Evolutionary conservation across 1,284 basidiomycete species (phyloP).

Genomic region (Taiwanofungus camphoratus): DNA sequence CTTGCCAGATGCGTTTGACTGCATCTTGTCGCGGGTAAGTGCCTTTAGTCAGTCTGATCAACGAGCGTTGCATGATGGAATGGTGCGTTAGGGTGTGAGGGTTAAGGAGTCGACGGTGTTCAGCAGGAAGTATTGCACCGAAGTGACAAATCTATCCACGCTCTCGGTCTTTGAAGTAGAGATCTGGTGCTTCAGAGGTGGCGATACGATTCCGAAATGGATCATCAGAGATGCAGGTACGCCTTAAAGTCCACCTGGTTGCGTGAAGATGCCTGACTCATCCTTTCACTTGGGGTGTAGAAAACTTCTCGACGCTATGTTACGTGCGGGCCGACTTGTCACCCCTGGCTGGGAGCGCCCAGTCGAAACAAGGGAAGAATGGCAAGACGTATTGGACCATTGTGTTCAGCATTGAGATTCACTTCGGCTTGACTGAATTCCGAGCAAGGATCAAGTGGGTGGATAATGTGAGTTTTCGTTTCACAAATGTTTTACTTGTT

Average conservation of each 20-base stretch:
- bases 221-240: constrained; percentile 57
- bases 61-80: neutral
- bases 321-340: constrained; percentile 72
- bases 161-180: constrained; percentile 76
- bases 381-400: constrained; percentile 76
- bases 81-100: constrained; percentile 49
- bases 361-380: constrained; percentile 54
- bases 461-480: constrained; percentile 50
- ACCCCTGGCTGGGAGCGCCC: constrained; percentile 59
- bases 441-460: constrained; percentile 76
- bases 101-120: constrained; percentile 78
- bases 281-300: constrained; percentile 26
- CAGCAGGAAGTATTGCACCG: constrained; percentile 73
- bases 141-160: constrained; percentile 66
- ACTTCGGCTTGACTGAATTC: constrained; percentile 76
- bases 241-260: constrained; percentile 13
- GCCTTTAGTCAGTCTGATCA: neutral
- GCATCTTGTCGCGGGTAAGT: constrained; percentile 62
- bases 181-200: constrained; percentile 74
- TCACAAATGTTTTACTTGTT: constrained; percentile 1
- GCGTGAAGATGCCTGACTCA: neutral
- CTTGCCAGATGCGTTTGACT: constrained; percentile 74
- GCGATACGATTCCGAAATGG: constrained; percentile 63
- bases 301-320: constrained; percentile 69
- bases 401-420: constrained; percentile 75